Percentiles rank a stretch among this genome's conserved stretches.
phyloP scores from a whole-genome alignment of 2,329 filamentous ascomycete species.

The Aureobasidium lini region DNA sequence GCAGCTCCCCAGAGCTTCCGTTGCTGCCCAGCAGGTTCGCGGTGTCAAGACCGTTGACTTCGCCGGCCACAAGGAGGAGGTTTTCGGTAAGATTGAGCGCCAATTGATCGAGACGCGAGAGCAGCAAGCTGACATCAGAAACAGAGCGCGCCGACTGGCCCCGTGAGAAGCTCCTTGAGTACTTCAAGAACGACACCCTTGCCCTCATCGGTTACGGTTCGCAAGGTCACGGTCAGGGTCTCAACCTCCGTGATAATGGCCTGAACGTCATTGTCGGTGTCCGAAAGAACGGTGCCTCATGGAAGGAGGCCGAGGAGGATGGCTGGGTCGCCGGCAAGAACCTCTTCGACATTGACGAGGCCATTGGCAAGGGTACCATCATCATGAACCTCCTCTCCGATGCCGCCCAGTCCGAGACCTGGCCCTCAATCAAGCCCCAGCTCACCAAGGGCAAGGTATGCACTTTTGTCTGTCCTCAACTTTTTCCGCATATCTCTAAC shows the following conservation, averaged over 20 bases:
- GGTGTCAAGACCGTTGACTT: conserved; percentile 99
- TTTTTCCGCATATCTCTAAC: conserved; percentile 15
- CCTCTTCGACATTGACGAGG: conserved; percentile 96
- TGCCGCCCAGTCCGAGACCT: conserved; percentile 97
- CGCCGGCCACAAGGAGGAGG: conserved; percentile 86
- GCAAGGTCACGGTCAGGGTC: conserved; percentile 96
- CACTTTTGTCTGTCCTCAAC: not conserved
- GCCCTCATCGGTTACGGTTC: conserved; percentile 98
- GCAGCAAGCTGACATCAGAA: conserved; percentile 24
- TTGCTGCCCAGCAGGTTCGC: conserved; percentile 58
- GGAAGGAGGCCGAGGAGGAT: conserved; percentile 95
- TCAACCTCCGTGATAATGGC: conserved; percentile 99
- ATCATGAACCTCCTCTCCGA: conserved; percentile 99
- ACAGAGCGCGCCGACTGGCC: conserved; percentile 97
- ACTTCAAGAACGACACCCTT: conserved; percentile 99
- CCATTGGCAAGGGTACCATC: conserved; percentile 86
- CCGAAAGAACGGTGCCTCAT: conserved; percentile 95
- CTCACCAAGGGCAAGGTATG: conserved; percentile 93
- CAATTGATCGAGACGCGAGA: not conserved
- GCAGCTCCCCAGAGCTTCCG: conserved; percentile 39
- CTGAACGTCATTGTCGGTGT: conserved; percentile 99
- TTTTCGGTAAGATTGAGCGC: conserved; percentile 61
- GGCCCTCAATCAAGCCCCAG: conserved; percentile 96
- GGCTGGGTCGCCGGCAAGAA: conserved; percentile 98
- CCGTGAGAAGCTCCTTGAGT: conserved; percentile 94